Percentiles rank a stretch among this genome's conserved stretches.
phyloP scores from a whole-genome alignment of 139 green algal genomes.

The Coccomyxa sp. region DNA sequence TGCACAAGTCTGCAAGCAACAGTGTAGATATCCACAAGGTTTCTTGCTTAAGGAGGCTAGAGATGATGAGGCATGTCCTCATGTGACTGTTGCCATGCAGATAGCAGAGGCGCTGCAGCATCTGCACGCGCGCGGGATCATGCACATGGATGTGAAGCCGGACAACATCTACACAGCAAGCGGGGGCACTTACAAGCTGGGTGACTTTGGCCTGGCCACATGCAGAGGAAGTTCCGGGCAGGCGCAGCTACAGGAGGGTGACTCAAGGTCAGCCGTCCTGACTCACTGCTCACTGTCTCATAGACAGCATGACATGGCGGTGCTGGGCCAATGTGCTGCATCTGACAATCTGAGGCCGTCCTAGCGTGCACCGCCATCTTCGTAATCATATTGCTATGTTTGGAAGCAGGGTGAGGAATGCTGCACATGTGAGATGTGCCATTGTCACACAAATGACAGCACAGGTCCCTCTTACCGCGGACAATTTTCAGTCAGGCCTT shows the following conservation, averaged over 20 bases:
- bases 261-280: constrained; percentile 49
- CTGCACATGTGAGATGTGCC: neutral
- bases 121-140: constrained; percentile 75
- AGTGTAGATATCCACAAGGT: too few relatives aligned
- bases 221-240: constrained; percentile 16
- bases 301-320: neutral
- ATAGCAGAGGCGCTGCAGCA: constrained; percentile 70
- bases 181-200: constrained; percentile 74
- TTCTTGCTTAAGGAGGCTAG: too few relatives aligned
- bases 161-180: constrained; percentile 80
- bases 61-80: too few relatives aligned
- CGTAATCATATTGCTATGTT: too few relatives aligned
- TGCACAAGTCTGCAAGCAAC: too few relatives aligned
- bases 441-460: too few relatives aligned
- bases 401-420: neutral
- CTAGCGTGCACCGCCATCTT: too few relatives aligned
- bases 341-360: too few relatives aligned
- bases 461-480: too few relatives aligned
- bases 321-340: neutral
- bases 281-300: neutral
- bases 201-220: constrained; percentile 86
- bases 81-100: constrained; percentile 26
- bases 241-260: constrained; percentile 56
- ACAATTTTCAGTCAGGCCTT: too few relatives aligned
- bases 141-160: constrained; percentile 94